Conservation (phyloP, 2,329 filamentous ascomycete species). For the Trichoderma oligosporum region DNA sequence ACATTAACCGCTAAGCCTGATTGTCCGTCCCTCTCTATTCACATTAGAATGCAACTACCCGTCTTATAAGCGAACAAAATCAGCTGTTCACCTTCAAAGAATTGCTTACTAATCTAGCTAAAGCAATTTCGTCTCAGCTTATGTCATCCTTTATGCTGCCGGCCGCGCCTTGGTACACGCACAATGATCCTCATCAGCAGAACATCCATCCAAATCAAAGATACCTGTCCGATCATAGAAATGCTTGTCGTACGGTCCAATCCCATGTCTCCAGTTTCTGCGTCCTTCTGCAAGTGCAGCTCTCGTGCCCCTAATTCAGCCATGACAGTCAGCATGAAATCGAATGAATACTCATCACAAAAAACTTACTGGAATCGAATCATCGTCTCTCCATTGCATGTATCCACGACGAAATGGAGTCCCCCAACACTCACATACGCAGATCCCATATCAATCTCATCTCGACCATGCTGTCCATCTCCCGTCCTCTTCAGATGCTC, state of each 20-base stretch:
- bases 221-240: neutral
- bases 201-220: neutral
- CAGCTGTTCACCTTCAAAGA: no score
- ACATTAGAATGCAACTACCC: no score
- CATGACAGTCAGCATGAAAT: neutral
- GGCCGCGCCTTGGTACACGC: neutral
- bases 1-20: no score
- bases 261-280: neutral
- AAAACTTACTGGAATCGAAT: slow-evolving; percentile 14
- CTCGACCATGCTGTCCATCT: neutral
- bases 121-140: no score
- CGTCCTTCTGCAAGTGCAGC: neutral
- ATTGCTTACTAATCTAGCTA: no score
- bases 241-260: neutral
- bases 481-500: neutral
- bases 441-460: neutral
- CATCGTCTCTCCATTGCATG: slow-evolving; percentile 2
- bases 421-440: slow-evolving; percentile 11
- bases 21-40: no score
- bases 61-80: no score
- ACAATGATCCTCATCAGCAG: neutral
- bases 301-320: neutral
- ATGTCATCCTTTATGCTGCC: neutral
- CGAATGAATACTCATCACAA: no score
- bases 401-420: slow-evolving; percentile 16